A percentile compares a stretch with the other conserved stretches of the same genome.
Conservation (phyloP, 345 rosid genomes). For the Anacardium occidentale region DNA sequence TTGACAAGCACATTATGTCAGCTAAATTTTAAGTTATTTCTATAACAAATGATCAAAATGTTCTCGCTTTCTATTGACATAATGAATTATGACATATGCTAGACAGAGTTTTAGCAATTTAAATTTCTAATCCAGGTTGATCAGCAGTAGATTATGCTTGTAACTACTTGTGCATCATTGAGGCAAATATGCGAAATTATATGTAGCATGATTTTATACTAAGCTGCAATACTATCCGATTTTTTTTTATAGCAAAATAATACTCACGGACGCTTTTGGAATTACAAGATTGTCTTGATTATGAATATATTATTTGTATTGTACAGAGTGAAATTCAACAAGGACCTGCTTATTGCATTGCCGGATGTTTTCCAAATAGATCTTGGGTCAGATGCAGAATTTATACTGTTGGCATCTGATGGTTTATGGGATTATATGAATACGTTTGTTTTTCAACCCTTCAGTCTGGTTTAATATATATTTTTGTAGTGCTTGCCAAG, state of each 20-base stretch:
- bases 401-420: slow-evolving; percentile 82
- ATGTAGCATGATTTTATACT: not conserved
- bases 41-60: not conserved
- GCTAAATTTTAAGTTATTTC: not conserved
- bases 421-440: slow-evolving; percentile 96
- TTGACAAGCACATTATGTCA: not conserved
- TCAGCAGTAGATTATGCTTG: not conserved
- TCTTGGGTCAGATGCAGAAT: slow-evolving; percentile 75
- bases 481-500: not conserved
- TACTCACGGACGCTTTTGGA: not conserved
- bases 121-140: not conserved
- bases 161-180: not conserved
- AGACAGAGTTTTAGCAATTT: not conserved
- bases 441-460: slow-evolving; percentile 39
- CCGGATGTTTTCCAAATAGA: slow-evolving; percentile 72
- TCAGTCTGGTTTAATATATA: not conserved
- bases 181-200: not conserved
- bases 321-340: slow-evolving; percentile 60
- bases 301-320: slow-evolving; percentile 13
- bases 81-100: not conserved
- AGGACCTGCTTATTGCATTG: slow-evolving; percentile 72
- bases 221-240: too few species aligned
- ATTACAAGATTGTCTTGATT: slow-evolving; percentile 9
- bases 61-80: not conserved
- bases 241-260: not conserved